phyloP scores from a whole-genome alignment of 176 grass and related monocot species.

The barley (Hordeum vulgare) region DNA sequence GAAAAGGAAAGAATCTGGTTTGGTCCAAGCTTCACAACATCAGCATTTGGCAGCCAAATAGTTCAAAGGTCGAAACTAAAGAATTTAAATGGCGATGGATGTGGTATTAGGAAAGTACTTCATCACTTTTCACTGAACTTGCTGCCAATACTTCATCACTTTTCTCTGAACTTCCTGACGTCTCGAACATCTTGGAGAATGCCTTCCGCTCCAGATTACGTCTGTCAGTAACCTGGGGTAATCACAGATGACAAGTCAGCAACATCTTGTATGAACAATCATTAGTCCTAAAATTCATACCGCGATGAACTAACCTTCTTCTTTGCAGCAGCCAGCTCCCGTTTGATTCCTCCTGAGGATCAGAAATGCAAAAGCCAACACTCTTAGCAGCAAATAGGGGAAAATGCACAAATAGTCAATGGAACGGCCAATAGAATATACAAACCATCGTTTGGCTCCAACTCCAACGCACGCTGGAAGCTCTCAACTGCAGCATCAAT shows the following conservation, averaged over 20 bases:
- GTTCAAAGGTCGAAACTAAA: background rate
- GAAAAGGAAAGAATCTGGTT: background rate
- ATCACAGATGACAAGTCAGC: background rate
- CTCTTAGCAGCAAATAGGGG: background rate
- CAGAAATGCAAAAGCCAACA: constrained; percentile 20
- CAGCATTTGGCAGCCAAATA: background rate
- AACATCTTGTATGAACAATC: background rate
- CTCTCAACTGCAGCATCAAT: constrained; percentile 88
- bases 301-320: constrained; percentile 60
- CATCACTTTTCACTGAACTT: constrained; percentile 26
- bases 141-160: constrained; percentile 30
- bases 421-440: background rate
- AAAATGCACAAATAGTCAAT: constrained; percentile 3
- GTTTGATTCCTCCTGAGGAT: constrained; percentile 65
- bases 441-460: constrained; percentile 94
- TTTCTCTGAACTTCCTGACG: constrained; percentile 56
- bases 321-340: constrained; percentile 78
- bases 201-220: constrained; percentile 70
- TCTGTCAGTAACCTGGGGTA: constrained; percentile 60
- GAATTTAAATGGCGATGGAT: background rate
- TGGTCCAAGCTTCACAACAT: background rate
- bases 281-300: background rate
- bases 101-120: constrained; percentile 35
- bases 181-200: constrained; percentile 82
- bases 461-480: constrained; percentile 77